phyloP scores from a whole-genome alignment of 805 yeast species.

The Ogataea degrootiae region DNA sequence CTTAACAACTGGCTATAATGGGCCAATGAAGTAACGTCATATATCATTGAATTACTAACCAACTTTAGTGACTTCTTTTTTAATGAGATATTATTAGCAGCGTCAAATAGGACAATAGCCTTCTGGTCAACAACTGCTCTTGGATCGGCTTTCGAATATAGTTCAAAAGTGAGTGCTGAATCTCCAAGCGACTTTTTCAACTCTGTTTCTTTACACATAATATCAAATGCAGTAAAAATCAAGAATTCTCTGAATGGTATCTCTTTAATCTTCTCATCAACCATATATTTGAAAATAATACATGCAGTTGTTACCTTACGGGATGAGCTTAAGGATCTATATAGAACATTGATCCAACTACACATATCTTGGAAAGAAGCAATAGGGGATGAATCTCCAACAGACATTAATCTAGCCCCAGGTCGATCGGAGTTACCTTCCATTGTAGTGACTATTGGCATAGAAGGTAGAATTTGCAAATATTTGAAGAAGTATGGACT shows the following conservation, averaged over 20 bases:
- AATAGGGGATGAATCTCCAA: slow-evolving; percentile 8
- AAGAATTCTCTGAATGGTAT: slow-evolving; percentile 22
- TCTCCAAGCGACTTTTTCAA: slow-evolving; percentile 15
- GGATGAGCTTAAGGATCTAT: slow-evolving; percentile 36
- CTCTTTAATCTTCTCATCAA: slow-evolving; percentile 26
- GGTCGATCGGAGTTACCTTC: not conserved
- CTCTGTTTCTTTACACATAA: slow-evolving; percentile 18
- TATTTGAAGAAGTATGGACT: slow-evolving; percentile 43
- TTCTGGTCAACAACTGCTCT: slow-evolving; percentile 44
- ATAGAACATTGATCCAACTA: slow-evolving; percentile 50
- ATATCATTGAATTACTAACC: slow-evolving; percentile 16
- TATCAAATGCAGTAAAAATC: slow-evolving; percentile 21
- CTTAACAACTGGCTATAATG: slow-evolving; percentile 18
- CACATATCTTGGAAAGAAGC: slow-evolving; percentile 39
- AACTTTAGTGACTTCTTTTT: slow-evolving; percentile 16
- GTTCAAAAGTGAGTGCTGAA: slow-evolving; percentile 29
- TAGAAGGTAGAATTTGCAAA: slow-evolving; percentile 22
- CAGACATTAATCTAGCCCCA: not conserved
- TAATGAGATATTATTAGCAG: slow-evolving; percentile 8
- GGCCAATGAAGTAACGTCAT: slow-evolving; percentile 22
- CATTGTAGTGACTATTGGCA: too few relatives aligned
- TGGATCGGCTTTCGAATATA: slow-evolving; percentile 42
- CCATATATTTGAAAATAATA: slow-evolving; percentile 44
- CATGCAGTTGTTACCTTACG: slow-evolving; percentile 51
- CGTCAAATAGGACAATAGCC: slow-evolving; percentile 30